Base-by-base conservation (phyloP, 2,329 filamentous ascomycete species). In the Zarea fungicola region DNA sequence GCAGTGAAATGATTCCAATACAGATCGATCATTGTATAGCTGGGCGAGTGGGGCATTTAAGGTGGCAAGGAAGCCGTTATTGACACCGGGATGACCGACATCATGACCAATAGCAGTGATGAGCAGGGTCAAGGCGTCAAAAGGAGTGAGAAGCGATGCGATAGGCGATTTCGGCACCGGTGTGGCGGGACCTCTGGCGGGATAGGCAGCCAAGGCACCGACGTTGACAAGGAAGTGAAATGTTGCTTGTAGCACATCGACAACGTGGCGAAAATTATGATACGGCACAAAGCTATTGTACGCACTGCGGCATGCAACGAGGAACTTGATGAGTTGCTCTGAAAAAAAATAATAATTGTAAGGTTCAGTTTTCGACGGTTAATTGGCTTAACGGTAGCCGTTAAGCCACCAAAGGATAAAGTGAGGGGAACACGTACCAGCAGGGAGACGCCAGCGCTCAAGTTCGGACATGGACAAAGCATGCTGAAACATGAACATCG, bases 81-180 rank as follows among this genome's bases (percentile, higher is more conserved):
- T 99, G 60, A 99, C 93, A 48, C 93, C 93, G 0, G 93, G 93
- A 63, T 99, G 93, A 19, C 93, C 93, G 32, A 97, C 93, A 64
- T 99, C 93, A 59, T 99, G 93, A 35, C 93, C 93, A 60, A 99
- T 95, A n/a, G 93, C 93, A 8, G 92, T 92, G 55, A 97, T 85
- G 39, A 99, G 77, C 3, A 99, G 77, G 0, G 90, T 92, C 46
- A 99, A 75, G 5, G 87, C 88, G 65, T 97, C 91, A 55, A 95
- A 89, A 1, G 92, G 90, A 42, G 80, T 78, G n/a, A 99, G 73
- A 21, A 97, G 73, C 37, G 77, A 73, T 3, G 87, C 87, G 40
- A 96, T 80, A 1, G 85, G 80, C 2, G 80, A 87, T 55, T 76
- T 80, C 35, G 61, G 46, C 26, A 60, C 55, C 14, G 62, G 54